Base-by-base conservation (phyloP, 768 basidiomycete genomes). In the Rhizopogon roseolus region DNA sequence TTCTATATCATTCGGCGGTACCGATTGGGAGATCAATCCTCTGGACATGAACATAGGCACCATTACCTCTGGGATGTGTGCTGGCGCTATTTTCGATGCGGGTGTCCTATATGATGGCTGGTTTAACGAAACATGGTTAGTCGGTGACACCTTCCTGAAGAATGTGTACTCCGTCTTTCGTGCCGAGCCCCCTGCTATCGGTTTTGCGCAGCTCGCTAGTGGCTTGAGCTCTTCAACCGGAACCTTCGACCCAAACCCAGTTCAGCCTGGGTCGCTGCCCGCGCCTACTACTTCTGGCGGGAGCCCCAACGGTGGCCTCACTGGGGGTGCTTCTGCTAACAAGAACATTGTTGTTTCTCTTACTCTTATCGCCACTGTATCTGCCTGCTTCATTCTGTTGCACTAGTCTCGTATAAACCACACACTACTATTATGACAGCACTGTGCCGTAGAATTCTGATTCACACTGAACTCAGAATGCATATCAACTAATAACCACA, bases 11-110 rank as follows among this genome's bases (percentile, higher is more conserved):
- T 98, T 94, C 58, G 92, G 93, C 3, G 86, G 88, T 2, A 78
- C 81, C 54, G 59, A 73, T 1, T 99, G 97, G 88, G 70, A 85
- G 6, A 90, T 99, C 65, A 79, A 72, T 61, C 52, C 81, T 0
- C 69, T 61, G 6, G 96, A 99, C 63, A 88, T 98, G 80, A 92
- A 89, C 66, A 71, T 96, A 9, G 89, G 90, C 3, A 59, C 61
- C 0, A 60, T 87, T 50, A 17, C 51, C 4, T 52, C 7, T 9
- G 8, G 38, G 2, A 52, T 69, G 65, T 88, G 88, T 57, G 62
- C 81, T 0, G 89, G 89, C 32, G 85, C 79, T 2, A 81, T 92
- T 50, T 90, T 91, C 54, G 89, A 90, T 57, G 65, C 89, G n/a
- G 86, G 86, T 3, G 76, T 69, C 29, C 71, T 70, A 46, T 68